These are phyloP conservation scores for Scorias spongiosa DNA, from an alignment of 2,329 filamentous ascomycete genomes.

Conservation along the genomic window DNA sequence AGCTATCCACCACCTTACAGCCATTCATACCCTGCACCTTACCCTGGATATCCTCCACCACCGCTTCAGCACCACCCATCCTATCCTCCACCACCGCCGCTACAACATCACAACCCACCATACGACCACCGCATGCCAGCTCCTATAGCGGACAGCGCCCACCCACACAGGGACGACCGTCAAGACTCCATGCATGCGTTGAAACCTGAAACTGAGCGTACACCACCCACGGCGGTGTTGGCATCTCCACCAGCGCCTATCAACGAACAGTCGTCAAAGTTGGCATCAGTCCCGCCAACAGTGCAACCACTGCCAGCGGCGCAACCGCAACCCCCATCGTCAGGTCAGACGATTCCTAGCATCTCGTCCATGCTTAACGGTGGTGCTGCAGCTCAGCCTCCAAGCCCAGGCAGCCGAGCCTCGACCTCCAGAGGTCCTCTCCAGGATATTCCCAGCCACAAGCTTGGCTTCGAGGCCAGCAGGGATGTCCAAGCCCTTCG, in stretches of 20 bases:
- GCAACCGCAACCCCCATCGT: conserved; percentile 27
- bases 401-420: conserved; percentile 17
- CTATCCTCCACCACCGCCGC: conserved; percentile 2
- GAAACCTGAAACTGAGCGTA: not conserved
- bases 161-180: conserved; percentile 4
- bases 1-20: not conserved
- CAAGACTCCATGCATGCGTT: conserved; percentile 6
- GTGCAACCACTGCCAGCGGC: conserved; percentile 32
- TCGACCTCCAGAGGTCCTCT: conserved; percentile 13
- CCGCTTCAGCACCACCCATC: not conserved
- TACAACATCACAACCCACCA: conserved; percentile 1
- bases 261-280: not conserved
- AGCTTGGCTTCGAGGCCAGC: conserved; percentile 22
- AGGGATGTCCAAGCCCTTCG: conserved; percentile 21
- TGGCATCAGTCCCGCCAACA: conserved; percentile 18
- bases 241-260: not conserved
- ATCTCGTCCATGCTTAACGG: conserved; percentile 34
- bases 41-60: conserved; percentile 5
- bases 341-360: conserved; percentile 34
- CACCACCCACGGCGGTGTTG: not conserved
- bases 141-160: conserved; percentile 1
- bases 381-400: conserved; percentile 10
- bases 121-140: conserved; percentile 3
- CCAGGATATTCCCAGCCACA: conserved; percentile 23
- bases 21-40: conserved; percentile 4